These are phyloP conservation scores for Saccharum spontaneum DNA, from an alignment of 176 grass and related monocot genomes.

Conservation along the genomic window DNA sequence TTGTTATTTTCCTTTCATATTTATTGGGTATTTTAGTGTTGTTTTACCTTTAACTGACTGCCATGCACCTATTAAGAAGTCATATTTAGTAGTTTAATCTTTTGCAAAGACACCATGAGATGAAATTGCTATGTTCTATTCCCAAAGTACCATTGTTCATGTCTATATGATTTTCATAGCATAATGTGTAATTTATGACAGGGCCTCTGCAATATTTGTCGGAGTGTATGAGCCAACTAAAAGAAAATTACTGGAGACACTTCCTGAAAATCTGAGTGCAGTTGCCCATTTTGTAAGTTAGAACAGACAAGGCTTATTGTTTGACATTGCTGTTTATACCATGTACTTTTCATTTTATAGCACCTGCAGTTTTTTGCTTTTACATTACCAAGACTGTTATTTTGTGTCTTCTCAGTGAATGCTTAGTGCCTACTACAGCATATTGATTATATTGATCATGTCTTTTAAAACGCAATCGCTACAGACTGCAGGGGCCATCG, in stretches of 20 bases:
- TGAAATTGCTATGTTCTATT: background rate
- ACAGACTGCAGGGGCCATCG: slow-evolving; percentile 90
- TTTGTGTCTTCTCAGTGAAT: background rate
- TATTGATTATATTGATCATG: slow-evolving; percentile 26
- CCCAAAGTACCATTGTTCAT: background rate
- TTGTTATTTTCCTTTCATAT: background rate
- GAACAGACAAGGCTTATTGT: background rate
- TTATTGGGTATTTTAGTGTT: background rate
- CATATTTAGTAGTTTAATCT: background rate
- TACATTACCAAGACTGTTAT: background rate
- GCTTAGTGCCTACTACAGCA: background rate
- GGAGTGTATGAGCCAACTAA: slow-evolving; percentile 94
- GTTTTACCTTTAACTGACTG: background rate
- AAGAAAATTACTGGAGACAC: slow-evolving; percentile 62
- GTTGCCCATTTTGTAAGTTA: slow-evolving; percentile 94
- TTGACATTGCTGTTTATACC: background rate
- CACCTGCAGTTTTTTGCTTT: background rate
- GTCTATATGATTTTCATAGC: background rate
- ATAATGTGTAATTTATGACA: slow-evolving; percentile 24
- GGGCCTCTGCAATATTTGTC: slow-evolving; percentile 94
- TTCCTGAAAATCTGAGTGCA: slow-evolving; percentile 91
- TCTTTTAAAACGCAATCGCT: slow-evolving; percentile 23
- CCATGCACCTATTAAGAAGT: background rate
- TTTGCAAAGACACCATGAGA: background rate
- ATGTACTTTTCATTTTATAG: slow-evolving; percentile 10